Base-by-base conservation (phyloP, 129 eudicot genomes). In the Cynara cardunculus region DNA sequence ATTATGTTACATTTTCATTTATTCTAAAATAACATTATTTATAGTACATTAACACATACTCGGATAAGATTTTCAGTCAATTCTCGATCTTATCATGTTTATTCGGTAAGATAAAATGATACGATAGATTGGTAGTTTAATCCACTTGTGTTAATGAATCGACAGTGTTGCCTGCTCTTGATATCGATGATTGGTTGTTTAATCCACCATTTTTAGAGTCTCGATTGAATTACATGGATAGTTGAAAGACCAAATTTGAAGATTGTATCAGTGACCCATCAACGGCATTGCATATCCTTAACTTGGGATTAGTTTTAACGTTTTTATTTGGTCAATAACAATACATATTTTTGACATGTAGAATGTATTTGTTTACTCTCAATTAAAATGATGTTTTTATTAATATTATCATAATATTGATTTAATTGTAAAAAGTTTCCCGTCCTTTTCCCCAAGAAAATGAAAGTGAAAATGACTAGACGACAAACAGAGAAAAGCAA, bases 241-340 rank as follows among this genome's bases (percentile, higher is more conserved):
- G 76, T 59, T 71, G 34, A 64, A 65, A 49, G 84, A 41, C 64
- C 46, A 27, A 39, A 25, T 35, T 24, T 70, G n/a, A 26, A 80
- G 35, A 59, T 71, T 59, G 28, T 80, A 26, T 53, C 30, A 68
- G 37, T 71, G 34, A 49, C 70, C 56, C 70, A 73, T 37, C 74
- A 81, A 74, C 25, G 78, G 66, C 16, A 8, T 61, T 28, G 80
- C 71, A 75, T 22, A 1, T 39, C 70, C 62, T 10, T 81, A 74
- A 22, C n/a, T 44, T 46, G n/a, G 12, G 80, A 66, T 81, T 67
- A 22, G 53, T 28, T 74, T 46, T n/a, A 69, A 59, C 13, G 64
- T 25, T 46, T 75, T 68, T 76, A 75, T 72, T 49, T 82, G 34
- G 77, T 82, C 85, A 76, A 82, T 82, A 81, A 82, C 75, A 49